Conservation (phyloP, 768 basidiomycete genomes). For the Rhodotorula kratochvilovae region DNA sequence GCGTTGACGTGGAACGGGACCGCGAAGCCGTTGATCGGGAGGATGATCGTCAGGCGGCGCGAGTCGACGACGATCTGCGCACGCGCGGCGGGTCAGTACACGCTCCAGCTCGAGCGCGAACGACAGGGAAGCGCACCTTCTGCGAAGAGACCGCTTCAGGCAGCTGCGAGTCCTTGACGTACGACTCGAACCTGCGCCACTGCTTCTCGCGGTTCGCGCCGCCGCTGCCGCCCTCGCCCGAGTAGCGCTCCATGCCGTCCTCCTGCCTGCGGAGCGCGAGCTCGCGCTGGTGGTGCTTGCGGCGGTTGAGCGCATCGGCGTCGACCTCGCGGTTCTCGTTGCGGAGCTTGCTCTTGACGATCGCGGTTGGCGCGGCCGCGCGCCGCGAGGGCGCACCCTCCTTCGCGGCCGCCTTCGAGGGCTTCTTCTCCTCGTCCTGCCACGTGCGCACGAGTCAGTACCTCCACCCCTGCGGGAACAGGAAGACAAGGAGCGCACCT, state of each 20-base stretch:
- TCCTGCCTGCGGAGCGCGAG: conserved; percentile 70
- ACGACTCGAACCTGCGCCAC: conserved; percentile 94
- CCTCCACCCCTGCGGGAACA: neutral
- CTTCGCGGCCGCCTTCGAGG: conserved; percentile 46
- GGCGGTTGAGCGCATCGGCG: conserved; percentile 67
- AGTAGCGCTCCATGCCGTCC: conserved; percentile 75
- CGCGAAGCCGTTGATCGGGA: conserved; percentile 91
- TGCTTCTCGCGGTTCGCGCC: conserved; percentile 82
- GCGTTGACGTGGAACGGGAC: conserved; percentile 98
- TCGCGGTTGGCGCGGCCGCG: conserved; percentile 41
- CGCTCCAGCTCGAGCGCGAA: neutral
- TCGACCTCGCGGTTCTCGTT: conserved; percentile 79
- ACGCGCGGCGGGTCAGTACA: neutral
- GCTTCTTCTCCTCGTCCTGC: conserved; percentile 57
- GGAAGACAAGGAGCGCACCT: conserved; percentile 19
- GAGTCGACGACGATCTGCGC: conserved; percentile 82
- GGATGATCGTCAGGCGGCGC: conserved; percentile 78
- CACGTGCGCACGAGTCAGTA: conserved; percentile 37
- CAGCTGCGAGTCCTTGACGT: conserved; percentile 85
- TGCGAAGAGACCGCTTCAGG: conserved; percentile 76
- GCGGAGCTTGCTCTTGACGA: conserved; percentile 83
- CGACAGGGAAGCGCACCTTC: conserved; percentile 56
- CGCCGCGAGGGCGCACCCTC: conserved; percentile 45
- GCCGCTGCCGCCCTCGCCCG: conserved; percentile 66
- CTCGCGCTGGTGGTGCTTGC: conserved; percentile 81